phyloP scores from a whole-genome alignment of 495 filamentous ascomycete species.

The Sphaerosporella brunnea region DNA sequence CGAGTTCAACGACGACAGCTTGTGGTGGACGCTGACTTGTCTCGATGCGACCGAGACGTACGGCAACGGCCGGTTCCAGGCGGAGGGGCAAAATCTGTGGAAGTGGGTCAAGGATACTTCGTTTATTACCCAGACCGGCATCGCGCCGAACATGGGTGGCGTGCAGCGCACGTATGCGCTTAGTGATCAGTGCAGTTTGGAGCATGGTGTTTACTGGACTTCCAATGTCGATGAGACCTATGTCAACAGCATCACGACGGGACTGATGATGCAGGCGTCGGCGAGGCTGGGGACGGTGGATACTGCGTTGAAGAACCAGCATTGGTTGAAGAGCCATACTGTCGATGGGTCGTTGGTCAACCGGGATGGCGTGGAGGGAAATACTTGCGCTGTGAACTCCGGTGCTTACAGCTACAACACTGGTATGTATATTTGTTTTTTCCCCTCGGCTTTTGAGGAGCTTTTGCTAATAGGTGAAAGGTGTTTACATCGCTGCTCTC shows the following conservation, averaged over 20 bases:
- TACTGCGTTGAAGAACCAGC: not conserved
- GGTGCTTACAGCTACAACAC: constrained; percentile 6
- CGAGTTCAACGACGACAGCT: constrained; percentile 3
- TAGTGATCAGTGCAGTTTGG: not conserved
- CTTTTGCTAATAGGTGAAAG: too few relatives aligned
- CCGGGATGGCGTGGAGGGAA: not conserved
- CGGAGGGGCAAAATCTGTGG: constrained; percentile 1
- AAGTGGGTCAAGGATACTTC: constrained; percentile 4
- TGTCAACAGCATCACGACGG: constrained; percentile 6
- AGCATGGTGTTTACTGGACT: constrained; percentile 4
- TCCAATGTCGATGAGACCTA: not conserved
- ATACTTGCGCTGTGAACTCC: not conserved
- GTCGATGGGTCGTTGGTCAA: constrained; percentile 1
- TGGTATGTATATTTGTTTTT: not conserved
- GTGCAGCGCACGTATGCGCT: not conserved
- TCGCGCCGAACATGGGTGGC: constrained; percentile 7
- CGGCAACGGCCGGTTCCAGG: not conserved
- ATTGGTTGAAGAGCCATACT: constrained; percentile 1
- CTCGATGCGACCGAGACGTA: not conserved
- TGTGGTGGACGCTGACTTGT: constrained; percentile 5
- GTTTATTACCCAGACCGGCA: constrained; percentile 2
- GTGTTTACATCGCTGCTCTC: not conserved
- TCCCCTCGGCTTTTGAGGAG: too few relatives aligned
- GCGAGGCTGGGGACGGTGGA: not conserved
- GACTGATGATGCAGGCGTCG: not conserved